Base-by-base conservation (phyloP, 345 rosid species). In the Lepidium didymum region DNA sequence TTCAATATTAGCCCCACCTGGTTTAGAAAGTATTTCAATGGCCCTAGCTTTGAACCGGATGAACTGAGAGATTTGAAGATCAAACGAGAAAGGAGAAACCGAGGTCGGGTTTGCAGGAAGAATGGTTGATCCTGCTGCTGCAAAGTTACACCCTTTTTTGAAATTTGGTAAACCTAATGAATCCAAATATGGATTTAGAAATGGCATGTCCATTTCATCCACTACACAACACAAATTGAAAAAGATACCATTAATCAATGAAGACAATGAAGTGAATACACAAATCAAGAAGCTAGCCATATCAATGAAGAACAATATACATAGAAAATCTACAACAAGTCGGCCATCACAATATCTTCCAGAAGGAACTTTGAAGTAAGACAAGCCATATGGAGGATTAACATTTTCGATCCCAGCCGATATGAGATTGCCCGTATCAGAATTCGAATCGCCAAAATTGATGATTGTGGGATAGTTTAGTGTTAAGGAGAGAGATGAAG, bases 391-490 rank as follows among this genome's bases (percentile, higher is more conserved):
- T 0, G 99, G 97, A 19, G 82, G 86, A 10, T 54, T 58, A 29
- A 94, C 70, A 77, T 23, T 79, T 62, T 87, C 92, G 33, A 87
- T 77, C 16, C 92, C 97, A 1, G 91, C 77, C 4, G 91, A 78
- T 19, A 89, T 78, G n/a, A 88, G 91, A 47, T 81, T 82, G 18
- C 97, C 97, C 0, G 99, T 84, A 51, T 94, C 99, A 2, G 97
- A 91, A 74, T 94, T 94, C 0, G 99, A 94, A 45, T 93, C 97
- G 6, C 96, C 98, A 56, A 93, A 88, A 88, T 93, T 90, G 81
- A 88, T 87, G 66, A 87, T 76, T 56, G 87, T 70, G 2, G 94
- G 96, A 62, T 77, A 82, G 34, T 85, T 79, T 75, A 85, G 85
- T 18, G 70, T 79, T 12, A 81, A 50, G 36, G 92, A 83, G 8